phyloP scores from a whole-genome alignment of 2,329 filamentous ascomycete species.

The Fusarium penzigii region DNA sequence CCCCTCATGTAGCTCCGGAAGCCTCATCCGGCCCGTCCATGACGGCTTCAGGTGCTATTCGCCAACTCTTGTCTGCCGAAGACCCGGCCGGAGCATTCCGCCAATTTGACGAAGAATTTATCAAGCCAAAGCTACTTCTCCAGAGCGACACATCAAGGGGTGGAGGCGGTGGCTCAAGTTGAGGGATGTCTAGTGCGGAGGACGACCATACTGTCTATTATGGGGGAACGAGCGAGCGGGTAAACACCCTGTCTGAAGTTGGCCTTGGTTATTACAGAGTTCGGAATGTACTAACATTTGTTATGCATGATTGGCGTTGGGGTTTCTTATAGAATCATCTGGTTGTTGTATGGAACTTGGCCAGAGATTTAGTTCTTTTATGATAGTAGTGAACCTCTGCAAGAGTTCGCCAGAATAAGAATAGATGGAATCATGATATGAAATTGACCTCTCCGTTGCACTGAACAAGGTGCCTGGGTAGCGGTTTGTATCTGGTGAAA shows the following conservation, averaged over 20 bases:
- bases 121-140: slow-evolving; percentile 86
- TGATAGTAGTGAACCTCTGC: neutral
- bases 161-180: slow-evolving; percentile 27
- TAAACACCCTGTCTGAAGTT: neutral
- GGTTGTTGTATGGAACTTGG: neutral
- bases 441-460: neutral
- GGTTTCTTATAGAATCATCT: slow-evolving; percentile 17
- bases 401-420: neutral
- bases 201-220: slow-evolving; percentile 1
- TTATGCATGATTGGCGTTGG: slow-evolving; percentile 31
- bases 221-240: neutral
- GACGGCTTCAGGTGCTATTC: slow-evolving; percentile 75
- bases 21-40: slow-evolving; percentile 44
- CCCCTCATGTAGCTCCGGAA: slow-evolving; percentile 33
- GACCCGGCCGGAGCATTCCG: slow-evolving; percentile 89
- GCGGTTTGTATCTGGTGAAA: neutral
- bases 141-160: slow-evolving; percentile 59
- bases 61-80: slow-evolving; percentile 78
- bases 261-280: neutral
- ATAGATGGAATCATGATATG: neutral
- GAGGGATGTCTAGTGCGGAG: slow-evolving; percentile 2
- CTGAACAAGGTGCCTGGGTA: neutral
- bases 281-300: slow-evolving; percentile 16
- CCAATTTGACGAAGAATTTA: slow-evolving; percentile 92
- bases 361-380: neutral